Evolutionary conservation across 2,329 filamentous ascomycete genomes (phyloP), one percentile per base, ranked within the genome.

Genomic region (Monascus ruber): DNA sequence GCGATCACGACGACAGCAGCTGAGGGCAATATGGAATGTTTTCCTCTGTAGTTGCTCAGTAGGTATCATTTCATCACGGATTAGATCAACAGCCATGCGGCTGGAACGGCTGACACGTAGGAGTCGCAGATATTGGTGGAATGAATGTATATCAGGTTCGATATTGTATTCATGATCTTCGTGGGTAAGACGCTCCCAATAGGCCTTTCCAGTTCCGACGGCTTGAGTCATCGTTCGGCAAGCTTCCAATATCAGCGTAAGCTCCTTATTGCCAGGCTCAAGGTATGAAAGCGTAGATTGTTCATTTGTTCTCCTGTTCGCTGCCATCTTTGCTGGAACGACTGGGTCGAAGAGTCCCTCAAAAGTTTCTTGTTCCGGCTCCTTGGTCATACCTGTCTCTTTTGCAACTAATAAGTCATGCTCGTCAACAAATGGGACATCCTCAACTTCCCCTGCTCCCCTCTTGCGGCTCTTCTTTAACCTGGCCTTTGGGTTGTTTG

Each of bases 151-250:
- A 56, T 95, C 88, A 1, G 89, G 87, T 2, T 66, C 55, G 42
- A 95, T 63, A n/a, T 64, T 63, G 56, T 77, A 72, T 8, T 70
- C 40, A 5, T 53, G 42, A 3, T 54, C 43, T 0, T 52, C 61
- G 2, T 68, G 58, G 5, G 81, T 83, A 41, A 95, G 66, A 5
- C 81, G 55, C 11, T 81, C 68, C 88, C 88, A 96, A 41, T 95
- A 96, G 27, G 71, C 71, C 38, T 73, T 63, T n/a, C 78, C 83
- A n/a, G 74, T 62, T 9, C 73, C 71, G 5, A 76, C 75, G 38
- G 75, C 71, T 37, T 74, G 72, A 27, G 79, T 72, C 27, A 74
- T 70, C 8, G 71, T 64, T 33, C 50, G 42, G 37, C 85, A 75
- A 5, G 80, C 73, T 34, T 76, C 68, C 33, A 94, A 60, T 17